Base-by-base conservation (phyloP, 495 filamentous ascomycete genomes). In the Letharia columbiana region DNA sequence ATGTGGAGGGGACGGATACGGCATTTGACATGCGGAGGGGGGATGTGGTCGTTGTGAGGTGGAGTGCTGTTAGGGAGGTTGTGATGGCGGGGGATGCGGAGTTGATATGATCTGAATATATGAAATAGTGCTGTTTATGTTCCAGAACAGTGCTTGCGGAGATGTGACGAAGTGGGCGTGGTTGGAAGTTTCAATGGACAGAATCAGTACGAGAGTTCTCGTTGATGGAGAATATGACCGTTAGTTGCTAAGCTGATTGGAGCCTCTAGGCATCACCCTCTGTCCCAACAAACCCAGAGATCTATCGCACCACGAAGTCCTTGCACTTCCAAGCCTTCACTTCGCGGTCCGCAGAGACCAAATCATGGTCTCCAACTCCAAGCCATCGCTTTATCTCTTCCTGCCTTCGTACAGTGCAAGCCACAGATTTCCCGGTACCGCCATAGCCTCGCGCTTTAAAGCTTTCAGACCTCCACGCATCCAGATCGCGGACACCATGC, bases 21-120 rank as follows among this genome's bases (percentile, higher is more conserved):
- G 72, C 75, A 45, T 78, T 86, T 71, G 77, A 85, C 65, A 84
- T 92, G 75, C 80, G 79, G 70, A 89, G 86, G 75, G 91, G 91
- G 41, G 92, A 96, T 80, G 84, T 98, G 44, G 87, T 89, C 69
- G 91, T 96, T 72, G 82, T 93, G 33, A 79, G 94, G 69, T 98
- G 94, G 89, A 87, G 88, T 52, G 90, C 87, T 56, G 86, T 96
- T 5, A 90, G 81, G 71, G 78, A 79, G 58, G 80, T 86, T 67
- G 90, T 95, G 66, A 81, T 82, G 68, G 82, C 77, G 44, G 91
- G 91, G 41, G 85, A 89, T 69, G 85, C 91, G 42, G 94, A 98
- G 76, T 77, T 98, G 73, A 84, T 97, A 63, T 97, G 75, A 84
- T 71, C n/a, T 44, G 4, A 58, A 41, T 23, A 60, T 28, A 41